phyloP scores from a whole-genome alignment of 495 filamentous ascomycete genomes.

The Geopyxis carbonaria region DNA sequence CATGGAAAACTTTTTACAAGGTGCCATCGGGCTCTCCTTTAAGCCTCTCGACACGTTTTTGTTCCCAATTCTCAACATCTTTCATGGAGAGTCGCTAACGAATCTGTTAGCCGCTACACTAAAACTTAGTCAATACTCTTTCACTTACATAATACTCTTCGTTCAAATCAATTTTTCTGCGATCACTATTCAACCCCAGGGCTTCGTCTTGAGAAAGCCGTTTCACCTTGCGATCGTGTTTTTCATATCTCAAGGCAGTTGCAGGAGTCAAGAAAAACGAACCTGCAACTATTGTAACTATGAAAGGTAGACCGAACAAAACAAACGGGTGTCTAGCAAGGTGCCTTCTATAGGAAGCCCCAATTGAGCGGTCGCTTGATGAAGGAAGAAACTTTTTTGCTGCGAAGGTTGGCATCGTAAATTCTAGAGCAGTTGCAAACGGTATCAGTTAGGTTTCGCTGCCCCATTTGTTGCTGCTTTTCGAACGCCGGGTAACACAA shows the following conservation, averaged over 20 bases:
- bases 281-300: slow-evolving; percentile 77
- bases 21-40: slow-evolving; percentile 78
- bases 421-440: no score
- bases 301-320: slow-evolving; percentile 90
- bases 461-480: no score
- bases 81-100: slow-evolving; percentile 71
- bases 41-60: slow-evolving; percentile 75
- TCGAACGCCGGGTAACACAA: no score
- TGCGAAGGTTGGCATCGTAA: slow-evolving; percentile 55
- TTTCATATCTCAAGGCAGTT: slow-evolving; percentile 81
- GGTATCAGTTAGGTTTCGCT: no score
- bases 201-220: slow-evolving; percentile 69
- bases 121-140: not conserved
- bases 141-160: slow-evolving; percentile 88
- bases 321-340: slow-evolving; percentile 68
- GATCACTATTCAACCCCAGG: slow-evolving; percentile 54
- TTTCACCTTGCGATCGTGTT: slow-evolving; percentile 70
- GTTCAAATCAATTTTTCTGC: slow-evolving; percentile 55
- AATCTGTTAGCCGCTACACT: not conserved
- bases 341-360: slow-evolving; percentile 52
- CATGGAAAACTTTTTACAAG: no score
- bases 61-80: slow-evolving; percentile 91
- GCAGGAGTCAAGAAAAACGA: slow-evolving; percentile 91
- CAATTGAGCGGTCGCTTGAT: slow-evolving; percentile 39
- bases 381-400: slow-evolving; percentile 52